A percentile compares a stretch with the other conserved stretches of the same genome.
These are phyloP conservation scores for Pisolithus sp. DNA, from an alignment of 768 basidiomycete genomes.

Conservation along the genomic window DNA sequence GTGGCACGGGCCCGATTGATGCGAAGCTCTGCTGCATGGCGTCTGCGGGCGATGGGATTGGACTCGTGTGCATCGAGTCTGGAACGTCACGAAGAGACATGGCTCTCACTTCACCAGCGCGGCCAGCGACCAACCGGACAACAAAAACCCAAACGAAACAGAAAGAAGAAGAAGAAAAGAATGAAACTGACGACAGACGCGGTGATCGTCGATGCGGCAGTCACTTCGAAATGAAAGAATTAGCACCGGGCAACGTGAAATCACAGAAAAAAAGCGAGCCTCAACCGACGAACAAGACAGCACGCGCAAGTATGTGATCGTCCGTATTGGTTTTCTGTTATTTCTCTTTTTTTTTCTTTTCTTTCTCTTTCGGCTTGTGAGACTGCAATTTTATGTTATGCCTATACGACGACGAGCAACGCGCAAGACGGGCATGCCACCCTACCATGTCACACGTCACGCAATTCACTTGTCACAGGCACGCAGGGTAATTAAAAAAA, in stretches of 20 bases:
- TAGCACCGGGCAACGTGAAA: conserved; percentile 3
- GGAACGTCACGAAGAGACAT: conserved; percentile 16
- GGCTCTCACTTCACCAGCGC: conserved; percentile 5
- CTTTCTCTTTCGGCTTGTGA: conserved; percentile 5
- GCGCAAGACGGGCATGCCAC: background rate
- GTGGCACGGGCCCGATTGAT: conserved; percentile 3
- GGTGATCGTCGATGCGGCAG: conserved; percentile 5
- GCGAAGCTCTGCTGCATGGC: conserved; percentile 6
- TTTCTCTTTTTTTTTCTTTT: background rate
- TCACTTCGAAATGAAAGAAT: conserved; percentile 5
- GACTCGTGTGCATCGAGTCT: conserved; percentile 16
- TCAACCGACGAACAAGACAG: background rate
- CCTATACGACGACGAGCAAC: background rate
- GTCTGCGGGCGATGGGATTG: conserved; percentile 9
- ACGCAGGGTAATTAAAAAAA: conserved; percentile 11
- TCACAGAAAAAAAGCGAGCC: background rate
- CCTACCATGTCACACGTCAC: background rate
- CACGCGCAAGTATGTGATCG: background rate
- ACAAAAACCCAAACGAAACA: background rate
- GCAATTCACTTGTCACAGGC: conserved; percentile 31
- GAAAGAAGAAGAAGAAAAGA: background rate
- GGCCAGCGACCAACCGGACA: background rate
- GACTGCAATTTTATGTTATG: conserved; percentile 5
- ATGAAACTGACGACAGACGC: background rate
- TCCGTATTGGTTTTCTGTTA: background rate